A percentile compares a stretch with the other conserved stretches of the same genome.
Conservation (phyloP, 345 rosid species). For the Brassica cretica region DNA sequence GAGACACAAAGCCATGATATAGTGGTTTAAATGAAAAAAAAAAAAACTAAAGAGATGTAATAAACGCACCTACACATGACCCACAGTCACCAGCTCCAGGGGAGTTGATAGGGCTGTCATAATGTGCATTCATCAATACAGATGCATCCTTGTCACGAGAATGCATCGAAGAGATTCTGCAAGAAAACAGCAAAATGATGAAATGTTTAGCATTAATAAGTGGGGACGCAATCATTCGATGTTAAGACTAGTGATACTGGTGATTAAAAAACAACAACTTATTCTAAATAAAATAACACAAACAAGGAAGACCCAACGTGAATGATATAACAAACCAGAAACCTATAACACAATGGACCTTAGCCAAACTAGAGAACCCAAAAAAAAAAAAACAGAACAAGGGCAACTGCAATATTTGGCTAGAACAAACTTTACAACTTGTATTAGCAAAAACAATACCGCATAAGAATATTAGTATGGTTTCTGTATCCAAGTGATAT, state of each 20-base stretch:
- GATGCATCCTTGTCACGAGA: conserved; percentile 69
- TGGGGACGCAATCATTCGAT: conserved; percentile 27
- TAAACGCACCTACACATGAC: conserved; percentile 84
- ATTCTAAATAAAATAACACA: conserved; percentile 16
- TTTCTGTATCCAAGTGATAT: conserved; percentile 89
- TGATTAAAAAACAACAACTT: no score
- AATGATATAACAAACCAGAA: background rate
- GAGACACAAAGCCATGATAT: conserved; percentile 18
- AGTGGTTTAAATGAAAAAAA: conserved; percentile 2
- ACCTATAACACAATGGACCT: conserved; percentile 1
- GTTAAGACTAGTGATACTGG: conserved; percentile 11
- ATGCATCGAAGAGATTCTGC: conserved; percentile 75
- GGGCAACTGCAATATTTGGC: background rate
- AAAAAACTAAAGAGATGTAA: background rate
- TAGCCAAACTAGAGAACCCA: background rate
- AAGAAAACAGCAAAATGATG: background rate
- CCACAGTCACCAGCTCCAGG: conserved; percentile 99
- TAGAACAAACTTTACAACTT: background rate
- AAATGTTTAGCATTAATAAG: conserved; percentile 3
- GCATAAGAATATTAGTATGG: conserved; percentile 81
- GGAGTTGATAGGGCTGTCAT: conserved; percentile 85
- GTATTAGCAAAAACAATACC: conserved; percentile 43
- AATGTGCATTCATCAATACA: conserved; percentile 91
- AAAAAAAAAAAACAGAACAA: background rate
- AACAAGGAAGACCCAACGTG: background rate